Percentiles rank a stretch among this genome's conserved stretches.
Evolutionary conservation across 352 stramenopile species (phyloP).

Genomic region (Phytophthora meadii): DNA sequence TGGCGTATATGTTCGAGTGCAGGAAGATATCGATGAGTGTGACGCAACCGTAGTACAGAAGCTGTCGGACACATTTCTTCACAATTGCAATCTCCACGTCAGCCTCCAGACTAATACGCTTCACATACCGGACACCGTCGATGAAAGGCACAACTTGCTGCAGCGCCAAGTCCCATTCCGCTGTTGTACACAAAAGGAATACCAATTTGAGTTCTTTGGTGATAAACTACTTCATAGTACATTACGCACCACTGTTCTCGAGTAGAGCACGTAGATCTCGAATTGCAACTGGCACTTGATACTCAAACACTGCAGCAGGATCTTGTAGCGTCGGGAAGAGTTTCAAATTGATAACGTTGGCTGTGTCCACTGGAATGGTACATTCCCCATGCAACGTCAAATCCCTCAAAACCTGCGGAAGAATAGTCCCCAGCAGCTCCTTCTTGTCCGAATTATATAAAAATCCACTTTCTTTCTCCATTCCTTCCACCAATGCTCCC

Average conservation of each 20-base stretch:
- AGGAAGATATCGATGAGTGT: conserved; percentile 92
- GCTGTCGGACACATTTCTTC: conserved; percentile 87
- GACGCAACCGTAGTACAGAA: conserved; percentile 91
- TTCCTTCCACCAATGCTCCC: conserved; percentile 82
- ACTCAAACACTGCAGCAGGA: conserved; percentile 75
- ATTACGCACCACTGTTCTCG: conserved; percentile 73
- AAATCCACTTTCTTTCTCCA: conserved; percentile 90
- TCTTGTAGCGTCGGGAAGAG: conserved; percentile 82
- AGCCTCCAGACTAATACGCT: conserved; percentile 89
- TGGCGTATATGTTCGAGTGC: conserved; percentile 91
- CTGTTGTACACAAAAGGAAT: conserved; percentile 31
- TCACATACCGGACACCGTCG: conserved; percentile 91
- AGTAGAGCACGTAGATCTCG: conserved; percentile 73
- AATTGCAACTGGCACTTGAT: conserved; percentile 86
- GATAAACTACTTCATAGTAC: not conserved
- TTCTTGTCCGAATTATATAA: conserved; percentile 75
- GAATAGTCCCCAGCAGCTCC: conserved; percentile 62
- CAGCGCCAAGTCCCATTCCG: conserved; percentile 88
- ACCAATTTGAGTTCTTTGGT: not conserved
- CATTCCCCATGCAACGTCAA: conserved; percentile 79
- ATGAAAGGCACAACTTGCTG: conserved; percentile 92
- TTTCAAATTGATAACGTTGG: conserved; percentile 91
- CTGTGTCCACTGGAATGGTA: conserved; percentile 82
- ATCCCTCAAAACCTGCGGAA: conserved; percentile 77
- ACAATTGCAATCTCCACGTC: conserved; percentile 90